A percentile compares a stretch with the other conserved stretches of the same genome.
Conservation (phyloP, 805 yeast species). For the Candida parachauliodes region DNA sequence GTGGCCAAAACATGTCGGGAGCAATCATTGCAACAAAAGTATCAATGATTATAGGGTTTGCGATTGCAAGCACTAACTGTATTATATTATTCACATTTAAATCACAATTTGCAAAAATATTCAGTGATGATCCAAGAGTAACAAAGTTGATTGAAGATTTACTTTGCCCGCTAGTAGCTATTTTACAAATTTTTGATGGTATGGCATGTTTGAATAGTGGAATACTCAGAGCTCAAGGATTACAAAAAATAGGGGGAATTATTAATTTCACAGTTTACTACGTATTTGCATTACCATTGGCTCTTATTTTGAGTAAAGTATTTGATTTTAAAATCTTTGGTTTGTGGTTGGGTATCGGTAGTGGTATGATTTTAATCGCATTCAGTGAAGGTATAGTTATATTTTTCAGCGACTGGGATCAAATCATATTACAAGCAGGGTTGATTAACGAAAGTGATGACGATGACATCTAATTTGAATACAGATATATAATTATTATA, state of each 20-base stretch:
- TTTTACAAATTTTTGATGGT: conserved; percentile 67
- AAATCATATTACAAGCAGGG: conserved; percentile 35
- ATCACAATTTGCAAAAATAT: conserved; percentile 49
- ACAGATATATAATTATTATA: too few species aligned
- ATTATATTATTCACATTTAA: conserved; percentile 44
- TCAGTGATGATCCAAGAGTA: conserved; percentile 62
- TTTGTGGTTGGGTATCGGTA: conserved; percentile 70
- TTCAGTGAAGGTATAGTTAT: conserved; percentile 46
- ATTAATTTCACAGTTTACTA: conserved; percentile 71
- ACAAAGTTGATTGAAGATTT: conserved; percentile 46
- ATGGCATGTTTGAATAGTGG: conserved; percentile 71
- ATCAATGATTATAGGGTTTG: conserved; percentile 28
- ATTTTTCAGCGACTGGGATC: conserved; percentile 50
- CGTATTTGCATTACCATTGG: conserved; percentile 65
- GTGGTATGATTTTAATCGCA: conserved; percentile 58
- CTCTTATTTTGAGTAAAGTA: conserved; percentile 49
- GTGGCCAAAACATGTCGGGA: conserved; percentile 37
- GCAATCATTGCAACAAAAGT: conserved; percentile 34
- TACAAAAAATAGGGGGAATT: conserved; percentile 68
- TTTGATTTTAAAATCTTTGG: conserved; percentile 52
- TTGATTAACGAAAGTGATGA: conserved; percentile 13
- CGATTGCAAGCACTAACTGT: conserved; percentile 37
- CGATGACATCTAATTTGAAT: conserved; percentile 8
- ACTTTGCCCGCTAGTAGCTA: conserved; percentile 58
- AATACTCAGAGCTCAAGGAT: conserved; percentile 70